Conservation (phyloP, 208 protist species). For the Porcisia hertigi region DNA sequence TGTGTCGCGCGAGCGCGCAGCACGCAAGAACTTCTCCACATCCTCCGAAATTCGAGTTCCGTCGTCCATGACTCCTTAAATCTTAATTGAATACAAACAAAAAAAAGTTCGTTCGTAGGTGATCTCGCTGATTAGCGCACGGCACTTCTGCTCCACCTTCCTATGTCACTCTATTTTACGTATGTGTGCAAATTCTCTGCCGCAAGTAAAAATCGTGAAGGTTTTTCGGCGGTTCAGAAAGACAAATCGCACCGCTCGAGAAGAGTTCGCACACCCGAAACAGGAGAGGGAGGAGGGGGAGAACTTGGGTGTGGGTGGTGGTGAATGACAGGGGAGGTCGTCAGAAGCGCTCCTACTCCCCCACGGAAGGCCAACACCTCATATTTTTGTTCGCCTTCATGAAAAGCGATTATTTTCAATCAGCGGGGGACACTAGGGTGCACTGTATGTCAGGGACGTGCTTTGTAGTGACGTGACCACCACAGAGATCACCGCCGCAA, state of each 20-base stretch:
- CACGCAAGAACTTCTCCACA: slow-evolving; percentile 83
- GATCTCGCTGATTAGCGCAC: background rate
- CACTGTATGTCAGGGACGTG: background rate
- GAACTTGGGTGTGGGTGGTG: background rate
- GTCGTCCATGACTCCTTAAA: slow-evolving; percentile 56
- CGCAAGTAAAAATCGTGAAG: background rate
- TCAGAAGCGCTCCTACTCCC: background rate
- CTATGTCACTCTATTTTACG: background rate
- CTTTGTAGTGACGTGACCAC: no score
- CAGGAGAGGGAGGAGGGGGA: background rate
- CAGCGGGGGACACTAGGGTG: background rate
- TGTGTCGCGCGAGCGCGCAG: slow-evolving; percentile 56
- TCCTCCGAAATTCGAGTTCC: slow-evolving; percentile 79
- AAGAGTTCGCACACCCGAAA: background rate
- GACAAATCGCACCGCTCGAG: background rate
- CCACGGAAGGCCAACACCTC: background rate
- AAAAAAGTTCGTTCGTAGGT: no score
- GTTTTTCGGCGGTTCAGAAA: background rate
- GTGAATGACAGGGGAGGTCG: background rate
- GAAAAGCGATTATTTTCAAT: background rate
- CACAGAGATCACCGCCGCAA: background rate
- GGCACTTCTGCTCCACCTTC: background rate
- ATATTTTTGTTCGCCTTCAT: background rate
- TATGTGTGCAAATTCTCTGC: background rate
- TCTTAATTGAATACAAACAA: background rate